Evolutionary conservation across 345 rosid genomes (phyloP).

Genomic region (Salix purpurea): DNA sequence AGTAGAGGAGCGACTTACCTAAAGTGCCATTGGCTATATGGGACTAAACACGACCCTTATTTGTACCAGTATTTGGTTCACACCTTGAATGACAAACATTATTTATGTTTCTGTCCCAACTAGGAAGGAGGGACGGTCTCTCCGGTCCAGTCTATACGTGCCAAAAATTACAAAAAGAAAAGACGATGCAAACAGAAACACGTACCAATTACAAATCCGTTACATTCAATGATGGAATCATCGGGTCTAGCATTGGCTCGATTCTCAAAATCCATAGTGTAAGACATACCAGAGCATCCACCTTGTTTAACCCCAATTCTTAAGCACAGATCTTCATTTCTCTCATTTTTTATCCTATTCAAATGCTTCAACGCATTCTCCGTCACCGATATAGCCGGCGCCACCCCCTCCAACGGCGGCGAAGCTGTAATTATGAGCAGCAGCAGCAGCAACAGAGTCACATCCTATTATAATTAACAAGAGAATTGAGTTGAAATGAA

Average conservation of each 20-base stretch:
- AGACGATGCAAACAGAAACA: neutral
- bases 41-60: neutral
- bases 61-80: neutral
- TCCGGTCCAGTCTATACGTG: neutral
- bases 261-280: slow-evolving; percentile 87
- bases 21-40: neutral
- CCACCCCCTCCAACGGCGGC: slow-evolving; percentile 48
- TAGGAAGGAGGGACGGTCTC: neutral
- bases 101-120: neutral
- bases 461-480: neutral
- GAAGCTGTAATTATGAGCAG: slow-evolving; percentile 20
- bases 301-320: slow-evolving; percentile 94
- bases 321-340: slow-evolving; percentile 69
- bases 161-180: neutral
- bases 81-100: neutral
- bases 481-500: neutral
- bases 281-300: slow-evolving; percentile 97
- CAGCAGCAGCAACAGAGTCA: neutral
- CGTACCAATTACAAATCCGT: slow-evolving; percentile 79
- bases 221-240: slow-evolving; percentile 70
- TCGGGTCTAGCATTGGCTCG: slow-evolving; percentile 60
- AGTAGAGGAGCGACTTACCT: neutral
- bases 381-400: slow-evolving; percentile 71
- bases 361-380: slow-evolving; percentile 76
- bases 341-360: slow-evolving; percentile 72